Base-by-base conservation (phyloP, 2,329 filamentous ascomycete species). In the Fusarium redolens region DNA sequence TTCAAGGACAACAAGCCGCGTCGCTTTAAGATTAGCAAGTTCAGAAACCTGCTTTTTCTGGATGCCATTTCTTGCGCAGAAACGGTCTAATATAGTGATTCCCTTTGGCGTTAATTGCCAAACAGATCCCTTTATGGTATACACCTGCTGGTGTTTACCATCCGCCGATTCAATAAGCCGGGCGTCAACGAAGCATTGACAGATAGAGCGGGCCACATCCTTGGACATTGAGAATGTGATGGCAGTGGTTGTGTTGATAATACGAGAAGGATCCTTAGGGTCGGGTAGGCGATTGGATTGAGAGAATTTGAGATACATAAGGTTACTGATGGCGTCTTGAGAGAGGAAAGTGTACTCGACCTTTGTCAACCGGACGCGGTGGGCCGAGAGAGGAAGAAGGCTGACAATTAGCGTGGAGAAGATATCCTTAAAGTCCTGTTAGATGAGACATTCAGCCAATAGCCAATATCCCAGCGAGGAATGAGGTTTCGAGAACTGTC, bases 171-270 rank as follows among this genome's bases (percentile, higher is more conserved):
- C 96, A 63, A 98, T 95, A 82, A 98, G 97, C 62, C 96, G 90
- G 59, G 96, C 95, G 78, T 98, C 96, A 68, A 98, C 88, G 78
- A 98, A 98, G 44, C 95, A 91, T 81, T 97, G 94, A 82, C 96
- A 98, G 70, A 98, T 96, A 11, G 95, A 96, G 63, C 95, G 91
- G 45, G 96, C 96, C 96, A 98, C 98, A 80, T 98, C 96, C 83
- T 96, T 97, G 52, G 96, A 96, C 96, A 99, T 99, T 68, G 96
- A 98, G 81, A 98, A 98, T 4, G 96, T 99, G 0, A 96, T 99
- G 0, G 96, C 98, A 0, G 96, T 99, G 1, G 96, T 99, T 0
- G 96, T 99, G 2, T 96, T 98, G 45, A 99, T 96, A 77, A 98
- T 98, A 73, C 96, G 91, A n/a, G 94, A 95, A 1, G 95, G 93